A percentile compares a stretch with the other conserved stretches of the same genome.
These are phyloP conservation scores for Claviceps quebecensis DNA, from an alignment of 2,329 filamentous ascomycete genomes.

Conservation along the genomic window DNA sequence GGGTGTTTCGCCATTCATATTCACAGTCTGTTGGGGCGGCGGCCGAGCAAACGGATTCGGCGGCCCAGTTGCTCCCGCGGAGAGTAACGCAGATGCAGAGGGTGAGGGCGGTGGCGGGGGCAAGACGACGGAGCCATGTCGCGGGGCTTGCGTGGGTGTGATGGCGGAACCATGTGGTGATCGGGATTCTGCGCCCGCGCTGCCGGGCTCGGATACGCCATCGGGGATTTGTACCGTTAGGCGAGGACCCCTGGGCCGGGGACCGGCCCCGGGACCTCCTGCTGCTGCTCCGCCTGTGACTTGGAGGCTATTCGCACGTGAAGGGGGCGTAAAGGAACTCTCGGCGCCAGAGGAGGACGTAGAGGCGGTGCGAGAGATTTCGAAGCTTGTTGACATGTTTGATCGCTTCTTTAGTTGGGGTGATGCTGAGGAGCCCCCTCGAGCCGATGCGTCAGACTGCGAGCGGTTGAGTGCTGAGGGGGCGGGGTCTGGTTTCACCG, in stretches of 20 bases:
- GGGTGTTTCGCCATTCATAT: conserved; percentile 47
- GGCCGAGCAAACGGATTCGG: conserved; percentile 93
- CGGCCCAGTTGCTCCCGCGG: conserved; percentile 80
- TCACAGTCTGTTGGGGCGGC: conserved; percentile 52
- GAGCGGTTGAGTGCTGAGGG: conserved; percentile 29
- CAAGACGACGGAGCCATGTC: conserved; percentile 56
- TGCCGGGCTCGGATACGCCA: conserved; percentile 66
- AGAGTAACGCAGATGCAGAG: conserved; percentile 70
- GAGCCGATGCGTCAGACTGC: conserved; percentile 48
- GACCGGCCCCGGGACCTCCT: conserved; percentile 38
- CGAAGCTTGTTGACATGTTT: conserved; percentile 31
- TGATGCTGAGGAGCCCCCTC: conserved; percentile 38
- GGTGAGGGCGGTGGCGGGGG: conserved; percentile 90
- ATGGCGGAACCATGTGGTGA: conserved; percentile 47
- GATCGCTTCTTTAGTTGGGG: conserved; percentile 35
- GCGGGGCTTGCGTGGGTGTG: conserved; percentile 40
- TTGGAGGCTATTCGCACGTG: conserved; percentile 63
- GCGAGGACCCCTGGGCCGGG: conserved; percentile 62
- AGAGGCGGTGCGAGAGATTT: conserved; percentile 33
- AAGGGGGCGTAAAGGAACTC: conserved; percentile 52
- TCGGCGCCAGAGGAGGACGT: conserved; percentile 50
- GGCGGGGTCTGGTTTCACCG: conserved; percentile 22
- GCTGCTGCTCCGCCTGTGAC: conserved; percentile 13
- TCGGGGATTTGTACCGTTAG: conserved; percentile 92
- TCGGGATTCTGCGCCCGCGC: conserved; percentile 58